Percentiles rank a stretch among this genome's conserved stretches.
phyloP scores from a whole-genome alignment of 345 rosid species.

The Dipteronia sinensis region DNA sequence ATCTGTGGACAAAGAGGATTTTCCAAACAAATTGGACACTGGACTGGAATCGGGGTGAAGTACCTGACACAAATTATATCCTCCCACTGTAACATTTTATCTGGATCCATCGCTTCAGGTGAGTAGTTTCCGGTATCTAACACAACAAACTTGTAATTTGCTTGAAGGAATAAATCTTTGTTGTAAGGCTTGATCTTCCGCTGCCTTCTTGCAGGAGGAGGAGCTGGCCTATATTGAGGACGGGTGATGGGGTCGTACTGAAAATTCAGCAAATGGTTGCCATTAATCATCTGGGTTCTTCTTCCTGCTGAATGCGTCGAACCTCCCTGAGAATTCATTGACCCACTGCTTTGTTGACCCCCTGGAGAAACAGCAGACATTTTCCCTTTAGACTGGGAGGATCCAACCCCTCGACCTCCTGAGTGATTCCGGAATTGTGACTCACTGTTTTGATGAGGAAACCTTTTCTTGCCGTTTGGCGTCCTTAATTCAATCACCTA shows the following conservation, averaged over 20 bases:
- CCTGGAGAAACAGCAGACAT: constrained; percentile 40
- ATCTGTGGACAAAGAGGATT: constrained; percentile 91
- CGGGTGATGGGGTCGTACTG: constrained; percentile 83
- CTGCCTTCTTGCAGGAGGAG: constrained; percentile 64
- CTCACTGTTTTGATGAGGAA: constrained; percentile 36
- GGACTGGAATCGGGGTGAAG: constrained; percentile 79
- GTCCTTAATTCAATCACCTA: constrained; percentile 65
- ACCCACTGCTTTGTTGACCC: constrained; percentile 39
- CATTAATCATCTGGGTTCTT: constrained; percentile 66
- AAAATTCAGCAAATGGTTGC: constrained; percentile 89
- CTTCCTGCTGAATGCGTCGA: constrained; percentile 57
- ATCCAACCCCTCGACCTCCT: constrained; percentile 35
- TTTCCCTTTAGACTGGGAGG: constrained; percentile 56
- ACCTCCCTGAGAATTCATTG: constrained; percentile 43
- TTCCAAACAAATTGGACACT: constrained; percentile 95
- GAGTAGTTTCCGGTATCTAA: constrained; percentile 69
- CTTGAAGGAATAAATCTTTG: constrained; percentile 91
- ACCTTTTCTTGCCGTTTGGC: constrained; percentile 33
- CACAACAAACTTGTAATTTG: constrained; percentile 93
- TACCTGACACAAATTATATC: constrained; percentile 83
- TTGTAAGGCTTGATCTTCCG: constrained; percentile 77
- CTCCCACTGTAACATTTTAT: constrained; percentile 88
- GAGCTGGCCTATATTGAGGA: constrained; percentile 52
- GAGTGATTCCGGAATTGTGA: constrained; percentile 23
- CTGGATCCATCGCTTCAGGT: constrained; percentile 83